Evolutionary conservation across 169 alveolate genomes (phyloP), one percentile per base, ranked within the genome.

Genomic region (Blepharisma undulans): DNA sequence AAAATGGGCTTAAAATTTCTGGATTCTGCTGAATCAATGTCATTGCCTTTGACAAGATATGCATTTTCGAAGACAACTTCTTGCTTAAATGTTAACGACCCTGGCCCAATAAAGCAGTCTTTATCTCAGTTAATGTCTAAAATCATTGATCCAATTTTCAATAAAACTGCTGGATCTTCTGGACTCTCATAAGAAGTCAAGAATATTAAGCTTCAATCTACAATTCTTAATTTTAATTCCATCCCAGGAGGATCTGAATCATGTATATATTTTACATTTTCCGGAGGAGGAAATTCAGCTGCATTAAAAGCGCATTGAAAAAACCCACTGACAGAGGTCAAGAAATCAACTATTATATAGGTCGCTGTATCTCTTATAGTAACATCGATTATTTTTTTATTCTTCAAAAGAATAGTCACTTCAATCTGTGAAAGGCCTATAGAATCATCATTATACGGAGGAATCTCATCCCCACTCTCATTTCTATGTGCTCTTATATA

Each of bases 281-380:
- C 60, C 10, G 86, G 60, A 3, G 7, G 66, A 7, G 86, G 34
- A 33, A 82, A 82, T n/a, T 32, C 22, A 4, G 32, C 8, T 4
- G 74, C 34, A 30, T 82, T 59, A 59, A 36, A 82, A 18, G 89
- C 76, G 7, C 77, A 82, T 60, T 82, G 89, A n/a, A 82, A 82
- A 82, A 82, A 82, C 8, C 25, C 27, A 7, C 34, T 21, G 8
- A 82, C 22, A 7, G 33, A 27, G 6, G 27, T 34, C 25, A 82
- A 59, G 77, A 82, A 82, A 30, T 82, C 89, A 36, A 72, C 33
- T 1, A 82, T 22, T 29, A 78, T 32, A 25, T 27, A 27, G 60
- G 34, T 27, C 29, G 34, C 34, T 32, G 86, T 34, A 12, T 29
- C 29, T 12, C 71, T 78, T 2, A 78, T 27, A 1, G 29, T 32